phyloP scores from a whole-genome alignment of 139 green algal genomes.

The Chlamydomonas applanata region DNA sequence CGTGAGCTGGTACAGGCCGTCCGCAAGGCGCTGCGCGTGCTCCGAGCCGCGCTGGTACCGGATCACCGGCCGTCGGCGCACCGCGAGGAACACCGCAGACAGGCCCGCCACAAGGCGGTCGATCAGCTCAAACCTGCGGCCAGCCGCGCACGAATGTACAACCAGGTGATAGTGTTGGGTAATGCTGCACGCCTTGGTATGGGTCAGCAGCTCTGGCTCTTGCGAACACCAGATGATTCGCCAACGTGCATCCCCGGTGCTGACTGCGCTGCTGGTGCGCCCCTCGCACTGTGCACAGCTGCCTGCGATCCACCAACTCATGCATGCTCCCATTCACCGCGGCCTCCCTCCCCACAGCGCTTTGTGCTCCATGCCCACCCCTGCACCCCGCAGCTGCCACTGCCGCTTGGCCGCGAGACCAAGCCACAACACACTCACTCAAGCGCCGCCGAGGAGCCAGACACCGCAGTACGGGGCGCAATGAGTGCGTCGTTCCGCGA shows the following conservation, averaged over 20 bases:
- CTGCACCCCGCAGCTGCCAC: too few relatives aligned
- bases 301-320: too few relatives aligned
- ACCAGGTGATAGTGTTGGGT: not conserved
- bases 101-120: constrained; percentile 74
- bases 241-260: too few relatives aligned
- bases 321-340: too few relatives aligned
- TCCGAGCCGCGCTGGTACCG: constrained; percentile 80
- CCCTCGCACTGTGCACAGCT: too few relatives aligned
- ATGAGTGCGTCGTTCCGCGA: constrained; percentile 51
- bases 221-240: not conserved
- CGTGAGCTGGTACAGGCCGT: constrained; percentile 70
- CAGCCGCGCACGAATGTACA: not conserved
- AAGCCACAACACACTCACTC: constrained; percentile 27
- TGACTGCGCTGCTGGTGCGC: too few relatives aligned
- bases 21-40: constrained; percentile 61
- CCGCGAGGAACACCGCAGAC: constrained; percentile 73
- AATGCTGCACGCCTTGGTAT: too few relatives aligned
- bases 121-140: constrained; percentile 47
- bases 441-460: constrained; percentile 13
- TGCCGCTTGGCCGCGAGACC: not conserved
- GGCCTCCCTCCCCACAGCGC: too few relatives aligned
- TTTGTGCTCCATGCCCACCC: too few relatives aligned
- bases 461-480: constrained; percentile 13
- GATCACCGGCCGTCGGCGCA: constrained; percentile 76
- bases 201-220: too few relatives aligned